Evolutionary conservation across 1,139 yeast species (phyloP), one percentile per base, ranked within the genome.

Genomic region (Suhomyces anneliseae): DNA sequence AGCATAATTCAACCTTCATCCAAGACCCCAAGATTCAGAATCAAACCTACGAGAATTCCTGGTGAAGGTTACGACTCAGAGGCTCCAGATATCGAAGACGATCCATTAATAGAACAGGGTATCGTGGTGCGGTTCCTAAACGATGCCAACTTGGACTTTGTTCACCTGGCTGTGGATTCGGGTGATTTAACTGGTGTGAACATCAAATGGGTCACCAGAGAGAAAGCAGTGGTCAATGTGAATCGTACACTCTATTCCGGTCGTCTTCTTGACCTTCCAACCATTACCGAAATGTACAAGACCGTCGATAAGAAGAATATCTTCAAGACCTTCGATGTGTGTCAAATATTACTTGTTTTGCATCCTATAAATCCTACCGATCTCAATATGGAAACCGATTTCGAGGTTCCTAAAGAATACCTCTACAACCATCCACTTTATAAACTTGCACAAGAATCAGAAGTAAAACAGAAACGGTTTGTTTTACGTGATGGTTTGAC

Each of bases 61-160:
- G 97, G 97, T 1, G 97, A 92, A 57, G 98, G 98, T 0, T 93
- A 93, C 65, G 99, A 93, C 62, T 87, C 97, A 1, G 99, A 93
- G 59, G 98, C 96, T 9, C 96, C 97, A 1, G 98, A 93, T 58
- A 72, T 90, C 39, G 99, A 93, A 63, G 97, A 90, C 50, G 98
- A 93, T 60, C 99, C 99, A 0, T 70, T 90, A 54, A 72, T 90
- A 27, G 98, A 93, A 61, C 95, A 88, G 54, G 97, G 95, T 0
- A 78, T 93, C 3, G 74, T 90, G 1, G 65, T 93, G 42, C 74
- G 99, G 43, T 85, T 93, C 70, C 62, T 88, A 9, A 87, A 93
- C 19, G 96, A 90, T 54, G 78, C 84, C 31, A 90, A 87, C 56
- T 67, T 89, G 43, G 97, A 89, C 54, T 82, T 80, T 54, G 81